These are phyloP conservation scores for Fusarium brevicatenulatum DNA, from an alignment of 2,329 filamentous ascomycete genomes.

Conservation along the genomic window DNA sequence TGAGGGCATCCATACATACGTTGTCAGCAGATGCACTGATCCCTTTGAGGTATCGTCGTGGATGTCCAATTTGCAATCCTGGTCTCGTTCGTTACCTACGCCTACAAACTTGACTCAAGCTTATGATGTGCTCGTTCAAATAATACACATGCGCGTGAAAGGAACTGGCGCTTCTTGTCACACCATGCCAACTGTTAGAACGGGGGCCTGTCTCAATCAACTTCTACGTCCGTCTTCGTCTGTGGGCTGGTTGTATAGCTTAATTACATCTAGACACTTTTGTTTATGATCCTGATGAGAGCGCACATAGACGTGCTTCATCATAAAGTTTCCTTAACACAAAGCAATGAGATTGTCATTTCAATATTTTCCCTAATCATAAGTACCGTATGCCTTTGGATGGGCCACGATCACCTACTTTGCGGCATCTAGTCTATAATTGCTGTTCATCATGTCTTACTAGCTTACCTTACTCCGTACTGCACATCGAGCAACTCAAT, in stretches of 20 bases:
- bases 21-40: conserved; percentile 32
- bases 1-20: background rate
- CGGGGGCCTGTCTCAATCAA: background rate
- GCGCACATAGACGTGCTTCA: background rate
- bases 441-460: background rate
- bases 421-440: background rate
- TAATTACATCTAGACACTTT: background rate
- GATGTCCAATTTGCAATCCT: conserved; percentile 24
- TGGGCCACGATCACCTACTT: background rate
- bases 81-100: background rate
- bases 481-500: conserved; percentile 1
- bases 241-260: background rate
- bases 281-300: background rate
- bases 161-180: background rate
- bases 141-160: background rate
- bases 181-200: background rate
- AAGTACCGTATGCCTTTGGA: background rate
- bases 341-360: conserved; percentile 17
- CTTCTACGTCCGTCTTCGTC: background rate
- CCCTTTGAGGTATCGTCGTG: conserved; percentile 16
- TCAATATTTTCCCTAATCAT: background rate
- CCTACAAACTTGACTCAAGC: background rate
- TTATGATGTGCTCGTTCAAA: background rate
- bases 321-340: conserved; percentile 1
- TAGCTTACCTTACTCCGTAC: background rate